Evolutionary conservation across 2,329 filamentous ascomycete genomes (phyloP).

Genomic region (Samsoniella hepiali): DNA sequence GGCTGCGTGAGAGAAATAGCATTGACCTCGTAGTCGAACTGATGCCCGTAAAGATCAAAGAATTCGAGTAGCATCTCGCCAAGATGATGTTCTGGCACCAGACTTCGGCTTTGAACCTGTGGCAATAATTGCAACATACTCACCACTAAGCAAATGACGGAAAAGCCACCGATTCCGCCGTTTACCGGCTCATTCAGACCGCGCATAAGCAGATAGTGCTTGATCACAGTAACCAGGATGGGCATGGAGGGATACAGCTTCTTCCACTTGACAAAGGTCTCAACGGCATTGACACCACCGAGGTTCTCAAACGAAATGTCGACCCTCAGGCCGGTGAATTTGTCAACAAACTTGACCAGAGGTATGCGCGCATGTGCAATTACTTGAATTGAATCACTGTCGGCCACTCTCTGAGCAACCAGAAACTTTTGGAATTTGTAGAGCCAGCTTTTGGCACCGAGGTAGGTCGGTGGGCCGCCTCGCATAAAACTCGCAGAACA

Average conservation of each 20-base stretch:
- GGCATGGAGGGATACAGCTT: constrained; percentile 78
- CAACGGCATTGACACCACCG: constrained; percentile 74
- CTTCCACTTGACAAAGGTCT: constrained; percentile 81
- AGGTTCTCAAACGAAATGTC: constrained; percentile 95
- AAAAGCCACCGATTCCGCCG: constrained; percentile 90
- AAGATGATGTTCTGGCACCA: constrained; percentile 63
- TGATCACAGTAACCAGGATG: constrained; percentile 79
- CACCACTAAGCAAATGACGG: constrained; percentile 88
- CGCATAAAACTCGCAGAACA: constrained; percentile 58
- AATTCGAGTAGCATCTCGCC: constrained; percentile 84
- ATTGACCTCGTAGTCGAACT: constrained; percentile 66
- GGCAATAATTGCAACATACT: constrained; percentile 83
- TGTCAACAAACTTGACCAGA: constrained; percentile 86
- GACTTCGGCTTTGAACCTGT: constrained; percentile 58
- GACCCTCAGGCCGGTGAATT: constrained; percentile 72
- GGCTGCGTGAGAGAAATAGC: constrained; percentile 77
- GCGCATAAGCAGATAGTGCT: constrained; percentile 88
- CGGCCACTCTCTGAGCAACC: constrained; percentile 52
- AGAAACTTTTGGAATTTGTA: constrained; percentile 63
- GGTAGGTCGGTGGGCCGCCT: constrained; percentile 47
- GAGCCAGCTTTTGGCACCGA: constrained; percentile 53
- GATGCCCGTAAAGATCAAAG: constrained; percentile 81
- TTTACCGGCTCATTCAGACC: constrained; percentile 87
- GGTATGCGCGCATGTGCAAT: constrained; percentile 80
- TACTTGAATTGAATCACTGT: constrained; percentile 57